These are phyloP conservation scores for Cladorrhinum sp. DNA, from an alignment of 2,329 filamentous ascomycete species.

Conservation along the genomic window DNA sequence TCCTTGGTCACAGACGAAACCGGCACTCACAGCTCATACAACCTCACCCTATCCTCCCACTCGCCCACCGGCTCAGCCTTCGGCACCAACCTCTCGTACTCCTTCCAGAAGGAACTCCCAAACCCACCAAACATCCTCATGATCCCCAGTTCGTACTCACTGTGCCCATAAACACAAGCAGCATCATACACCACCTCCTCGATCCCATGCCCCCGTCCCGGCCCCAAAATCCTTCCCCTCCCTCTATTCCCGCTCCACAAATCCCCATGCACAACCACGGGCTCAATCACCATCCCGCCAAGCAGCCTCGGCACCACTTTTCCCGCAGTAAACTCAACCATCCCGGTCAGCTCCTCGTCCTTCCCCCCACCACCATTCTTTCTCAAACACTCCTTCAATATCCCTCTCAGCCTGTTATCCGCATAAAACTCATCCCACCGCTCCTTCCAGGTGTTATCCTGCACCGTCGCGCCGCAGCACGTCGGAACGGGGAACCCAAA, in stretches of 20 bases:
- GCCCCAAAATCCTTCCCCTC: constrained; percentile 57
- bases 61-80: constrained; percentile 78
- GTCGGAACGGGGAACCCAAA: constrained; percentile 86
- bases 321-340: constrained; percentile 62
- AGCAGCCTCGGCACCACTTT: constrained; percentile 74
- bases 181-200: constrained; percentile 84
- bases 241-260: constrained; percentile 89
- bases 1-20: too few relatives aligned
- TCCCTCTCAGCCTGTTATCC: constrained; percentile 65
- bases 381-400: constrained; percentile 55
- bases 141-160: constrained; percentile 87
- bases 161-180: constrained; percentile 77
- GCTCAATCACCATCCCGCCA: constrained; percentile 61
- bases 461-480: constrained; percentile 80
- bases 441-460: constrained; percentile 69
- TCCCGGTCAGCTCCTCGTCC: constrained; percentile 57
- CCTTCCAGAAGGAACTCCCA: constrained; percentile 64
- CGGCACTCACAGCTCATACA: constrained; percentile 75
- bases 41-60: constrained; percentile 74
- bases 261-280: constrained; percentile 85
- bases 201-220: constrained; percentile 32
- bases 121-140: constrained; percentile 98
- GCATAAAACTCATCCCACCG: constrained; percentile 88
- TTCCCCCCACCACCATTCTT: constrained; percentile 53
- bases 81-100: constrained; percentile 72